A percentile compares a stretch with the other conserved stretches of the same genome.
Conservation (phyloP, 352 stramenopile genomes). For the Pythium utonaiense region DNA sequence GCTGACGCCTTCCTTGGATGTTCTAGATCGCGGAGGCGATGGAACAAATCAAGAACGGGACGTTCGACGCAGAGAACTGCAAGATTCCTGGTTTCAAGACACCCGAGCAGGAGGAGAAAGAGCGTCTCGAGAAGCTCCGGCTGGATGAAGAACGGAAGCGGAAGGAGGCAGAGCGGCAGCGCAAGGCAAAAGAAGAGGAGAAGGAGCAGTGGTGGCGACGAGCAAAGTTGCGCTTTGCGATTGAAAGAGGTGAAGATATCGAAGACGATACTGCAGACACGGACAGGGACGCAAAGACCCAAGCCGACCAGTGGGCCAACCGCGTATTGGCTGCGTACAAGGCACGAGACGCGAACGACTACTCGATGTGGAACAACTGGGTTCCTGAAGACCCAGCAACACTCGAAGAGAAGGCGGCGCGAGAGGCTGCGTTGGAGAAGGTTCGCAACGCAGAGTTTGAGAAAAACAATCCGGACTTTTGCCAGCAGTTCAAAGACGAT, state of each 20-base stretch:
- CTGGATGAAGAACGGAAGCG: slow-evolving; percentile 38
- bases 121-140: slow-evolving; percentile 34
- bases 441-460: slow-evolving; percentile 72
- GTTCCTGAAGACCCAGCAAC: slow-evolving; percentile 67
- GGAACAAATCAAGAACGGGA: slow-evolving; percentile 77
- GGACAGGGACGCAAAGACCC: slow-evolving; percentile 18
- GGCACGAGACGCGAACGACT: slow-evolving; percentile 73
- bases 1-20: background rate
- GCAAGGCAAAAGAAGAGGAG: slow-evolving; percentile 52
- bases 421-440: slow-evolving; percentile 53
- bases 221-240: slow-evolving; percentile 52
- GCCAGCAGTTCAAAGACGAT: slow-evolving; percentile 73
- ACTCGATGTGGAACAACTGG: slow-evolving; percentile 77
- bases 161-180: slow-evolving; percentile 39
- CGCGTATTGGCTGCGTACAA: slow-evolving; percentile 70
- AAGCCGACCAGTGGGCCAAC: slow-evolving; percentile 38
- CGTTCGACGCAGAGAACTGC: slow-evolving; percentile 69
- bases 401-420: slow-evolving; percentile 51
- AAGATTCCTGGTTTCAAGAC: slow-evolving; percentile 83
- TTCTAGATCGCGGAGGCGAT: slow-evolving; percentile 63
- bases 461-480: slow-evolving; percentile 74
- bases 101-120: slow-evolving; percentile 59
- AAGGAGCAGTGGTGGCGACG: slow-evolving; percentile 63
- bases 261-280: slow-evolving; percentile 18
- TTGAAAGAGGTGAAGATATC: slow-evolving; percentile 18